Evolutionary conservation across 176 grass and related monocot species (phyloP).

Genomic region (Aegilops sharonensis): DNA sequence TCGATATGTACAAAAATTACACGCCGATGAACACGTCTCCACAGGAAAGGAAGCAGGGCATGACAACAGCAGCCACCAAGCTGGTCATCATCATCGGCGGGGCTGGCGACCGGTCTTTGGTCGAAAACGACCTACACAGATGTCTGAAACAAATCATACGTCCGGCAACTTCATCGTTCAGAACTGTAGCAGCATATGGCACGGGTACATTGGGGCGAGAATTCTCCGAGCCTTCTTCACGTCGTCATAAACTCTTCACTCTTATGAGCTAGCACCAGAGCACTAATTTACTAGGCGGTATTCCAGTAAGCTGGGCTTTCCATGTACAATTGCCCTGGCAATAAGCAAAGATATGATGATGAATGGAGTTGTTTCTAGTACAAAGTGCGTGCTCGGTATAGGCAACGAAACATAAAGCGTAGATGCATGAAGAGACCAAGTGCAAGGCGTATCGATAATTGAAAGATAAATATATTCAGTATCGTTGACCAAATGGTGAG

Average conservation of each 20-base stretch:
- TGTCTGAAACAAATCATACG: background rate
- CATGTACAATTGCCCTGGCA: background rate
- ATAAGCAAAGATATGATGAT: conserved; percentile 10
- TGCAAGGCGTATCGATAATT: too few relatives aligned
- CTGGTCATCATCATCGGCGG: background rate
- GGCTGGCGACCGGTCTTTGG: background rate
- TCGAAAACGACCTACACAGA: background rate
- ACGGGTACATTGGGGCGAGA: background rate
- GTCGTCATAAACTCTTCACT: background rate
- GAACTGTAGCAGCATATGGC: background rate
- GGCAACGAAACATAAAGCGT: background rate
- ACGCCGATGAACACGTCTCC: background rate
- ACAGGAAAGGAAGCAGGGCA: background rate
- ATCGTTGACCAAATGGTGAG: background rate
- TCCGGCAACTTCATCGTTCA: background rate
- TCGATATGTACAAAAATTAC: conserved; percentile 26
- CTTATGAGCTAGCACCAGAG: background rate
- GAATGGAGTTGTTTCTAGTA: background rate
- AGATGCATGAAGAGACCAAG: background rate
- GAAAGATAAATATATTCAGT: background rate
- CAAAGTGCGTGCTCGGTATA: background rate
- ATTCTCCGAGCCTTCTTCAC: background rate
- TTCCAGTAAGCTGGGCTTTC: background rate
- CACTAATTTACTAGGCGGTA: background rate
- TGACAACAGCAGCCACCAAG: background rate